Evolutionary conservation across 768 basidiomycete genomes (phyloP).

Genomic region (Trametes cingulata): DNA sequence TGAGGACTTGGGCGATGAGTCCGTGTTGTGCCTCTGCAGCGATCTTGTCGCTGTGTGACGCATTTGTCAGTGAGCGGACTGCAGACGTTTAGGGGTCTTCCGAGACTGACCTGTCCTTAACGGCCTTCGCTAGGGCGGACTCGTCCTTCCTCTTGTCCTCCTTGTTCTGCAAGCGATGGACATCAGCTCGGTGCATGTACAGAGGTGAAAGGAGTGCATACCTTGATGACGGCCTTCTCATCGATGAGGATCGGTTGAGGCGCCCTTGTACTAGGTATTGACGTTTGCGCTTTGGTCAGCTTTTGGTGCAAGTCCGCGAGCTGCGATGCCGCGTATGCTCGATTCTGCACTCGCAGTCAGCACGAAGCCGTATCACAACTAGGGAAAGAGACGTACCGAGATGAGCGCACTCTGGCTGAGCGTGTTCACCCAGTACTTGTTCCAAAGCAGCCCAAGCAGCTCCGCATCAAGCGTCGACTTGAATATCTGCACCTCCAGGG

Average conservation of each 20-base stretch:
- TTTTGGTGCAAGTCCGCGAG: slow-evolving; percentile 90
- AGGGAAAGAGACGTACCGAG: slow-evolving; percentile 55
- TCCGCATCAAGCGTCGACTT: slow-evolving; percentile 88
- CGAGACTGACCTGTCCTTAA: slow-evolving; percentile 76
- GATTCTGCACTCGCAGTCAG: slow-evolving; percentile 59
- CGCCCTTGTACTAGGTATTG: slow-evolving; percentile 60
- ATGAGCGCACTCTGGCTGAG: slow-evolving; percentile 91
- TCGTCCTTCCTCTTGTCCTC: slow-evolving; percentile 83
- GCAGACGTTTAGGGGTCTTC: background rate
- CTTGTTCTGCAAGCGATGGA: slow-evolving; percentile 39
- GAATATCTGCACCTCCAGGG: slow-evolving; percentile 92
- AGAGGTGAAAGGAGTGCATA: slow-evolving; percentile 27
- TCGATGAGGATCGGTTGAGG: slow-evolving; percentile 51
- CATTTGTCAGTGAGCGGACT: background rate
- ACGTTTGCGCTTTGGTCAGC: slow-evolving; percentile 66
- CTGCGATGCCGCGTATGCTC: slow-evolving; percentile 91
- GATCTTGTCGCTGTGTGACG: slow-evolving; percentile 69
- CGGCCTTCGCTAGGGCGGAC: slow-evolving; percentile 83
- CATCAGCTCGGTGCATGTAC: background rate
- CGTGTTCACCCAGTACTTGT: slow-evolving; percentile 99
- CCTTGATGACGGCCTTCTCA: slow-evolving; percentile 49
- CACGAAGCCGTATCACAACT: background rate
- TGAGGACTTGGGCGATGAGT: slow-evolving; percentile 89
- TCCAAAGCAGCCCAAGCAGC: slow-evolving; percentile 90
- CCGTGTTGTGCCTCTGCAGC: slow-evolving; percentile 92